Conservation (phyloP, 2,329 filamentous ascomycete genomes). For the Arthrobotrys megalospora region DNA sequence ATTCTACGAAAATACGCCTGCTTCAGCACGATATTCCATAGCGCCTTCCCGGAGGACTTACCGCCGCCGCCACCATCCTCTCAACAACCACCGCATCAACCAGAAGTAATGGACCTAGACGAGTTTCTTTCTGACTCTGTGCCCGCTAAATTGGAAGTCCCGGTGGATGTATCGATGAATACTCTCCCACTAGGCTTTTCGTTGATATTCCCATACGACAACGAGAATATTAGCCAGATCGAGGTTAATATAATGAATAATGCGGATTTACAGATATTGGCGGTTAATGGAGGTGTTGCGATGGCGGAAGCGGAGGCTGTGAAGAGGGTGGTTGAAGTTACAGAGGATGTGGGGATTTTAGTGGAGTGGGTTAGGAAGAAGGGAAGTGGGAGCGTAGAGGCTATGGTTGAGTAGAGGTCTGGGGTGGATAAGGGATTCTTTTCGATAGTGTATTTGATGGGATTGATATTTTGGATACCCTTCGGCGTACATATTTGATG, state of each 20-base stretch:
- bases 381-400: constrained; percentile 15
- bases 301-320: constrained; percentile 54
- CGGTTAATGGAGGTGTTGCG: constrained; percentile 35
- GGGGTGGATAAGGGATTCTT: no score
- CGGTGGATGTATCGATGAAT: constrained; percentile 58
- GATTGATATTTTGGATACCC: constrained; percentile 4
- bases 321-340: constrained; percentile 57
- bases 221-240: constrained; percentile 46
- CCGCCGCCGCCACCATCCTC: constrained; percentile 6
- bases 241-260: constrained; percentile 54
- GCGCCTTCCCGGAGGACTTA: constrained; percentile 45
- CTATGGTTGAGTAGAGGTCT: constrained; percentile 57
- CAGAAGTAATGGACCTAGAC: constrained; percentile 59
- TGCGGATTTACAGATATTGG: constrained; percentile 35
- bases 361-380: constrained; percentile 58
- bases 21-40: constrained; percentile 74
- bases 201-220: constrained; percentile 43
- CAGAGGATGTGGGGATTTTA: constrained; percentile 61
- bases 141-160: constrained; percentile 18
- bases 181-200: constrained; percentile 46
- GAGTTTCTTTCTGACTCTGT: constrained; percentile 51
- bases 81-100: constrained; percentile 26
- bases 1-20: constrained; percentile 82
- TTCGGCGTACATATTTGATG: constrained; percentile 1
- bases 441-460: neutral